A percentile compares a stretch with the other conserved stretches of the same genome.
phyloP scores from a whole-genome alignment of 768 basidiomycete species.

The Mycena amicta region DNA sequence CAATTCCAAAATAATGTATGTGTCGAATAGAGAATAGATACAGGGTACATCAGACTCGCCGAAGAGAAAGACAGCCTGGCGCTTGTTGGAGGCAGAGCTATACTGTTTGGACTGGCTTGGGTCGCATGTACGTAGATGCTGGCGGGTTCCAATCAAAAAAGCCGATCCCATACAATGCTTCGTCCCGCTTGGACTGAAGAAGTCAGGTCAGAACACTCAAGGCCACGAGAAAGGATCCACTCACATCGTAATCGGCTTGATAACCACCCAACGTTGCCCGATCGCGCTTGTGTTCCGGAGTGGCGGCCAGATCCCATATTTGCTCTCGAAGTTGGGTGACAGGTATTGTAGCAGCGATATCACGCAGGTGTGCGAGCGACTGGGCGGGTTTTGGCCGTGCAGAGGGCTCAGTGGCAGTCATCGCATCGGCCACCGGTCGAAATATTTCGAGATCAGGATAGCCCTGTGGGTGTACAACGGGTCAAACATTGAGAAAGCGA shows the following conservation, averaged over 20 bases:
- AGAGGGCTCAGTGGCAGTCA: conserved; percentile 1
- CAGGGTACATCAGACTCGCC: no score
- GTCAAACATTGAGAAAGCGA: background rate
- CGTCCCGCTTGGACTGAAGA: background rate
- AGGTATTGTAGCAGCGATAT: background rate
- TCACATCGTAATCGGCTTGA: conserved; percentile 2
- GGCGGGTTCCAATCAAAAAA: background rate
- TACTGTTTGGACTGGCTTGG: background rate
- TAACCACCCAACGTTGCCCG: conserved; percentile 7
- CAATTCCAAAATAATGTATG: no score
- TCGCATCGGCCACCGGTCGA: conserved; percentile 5
- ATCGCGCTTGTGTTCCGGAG: background rate
- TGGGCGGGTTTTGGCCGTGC: background rate
- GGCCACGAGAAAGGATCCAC: background rate
- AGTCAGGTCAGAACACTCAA: background rate
- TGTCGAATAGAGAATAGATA: no score
- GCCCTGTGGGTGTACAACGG: background rate
- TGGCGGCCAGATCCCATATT: conserved; percentile 9
- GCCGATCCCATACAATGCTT: background rate
- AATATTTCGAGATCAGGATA: conserved; percentile 10
- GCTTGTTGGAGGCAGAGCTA: no score
- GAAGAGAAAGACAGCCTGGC: no score
- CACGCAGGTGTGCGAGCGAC: background rate
- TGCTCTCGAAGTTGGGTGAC: background rate
- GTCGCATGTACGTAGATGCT: background rate